These are phyloP conservation scores for Oenanthe sinensis DNA, from an alignment of 129 eudicot species.

Conservation along the genomic window DNA sequence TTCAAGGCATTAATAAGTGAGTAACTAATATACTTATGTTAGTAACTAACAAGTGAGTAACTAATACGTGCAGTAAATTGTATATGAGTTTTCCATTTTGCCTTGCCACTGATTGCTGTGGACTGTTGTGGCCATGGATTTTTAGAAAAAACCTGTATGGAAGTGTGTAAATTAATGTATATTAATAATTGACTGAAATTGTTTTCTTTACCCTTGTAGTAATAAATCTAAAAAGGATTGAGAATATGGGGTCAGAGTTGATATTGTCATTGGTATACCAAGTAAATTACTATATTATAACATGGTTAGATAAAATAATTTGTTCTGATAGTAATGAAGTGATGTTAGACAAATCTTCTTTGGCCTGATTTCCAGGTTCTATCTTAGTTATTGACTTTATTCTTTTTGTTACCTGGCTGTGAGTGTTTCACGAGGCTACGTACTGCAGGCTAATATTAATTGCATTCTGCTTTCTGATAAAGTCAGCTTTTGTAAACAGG, in stretches of 20 bases:
- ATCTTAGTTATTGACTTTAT: background rate
- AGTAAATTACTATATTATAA: background rate
- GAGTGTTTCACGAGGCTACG: background rate
- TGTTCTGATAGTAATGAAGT: too few species aligned
- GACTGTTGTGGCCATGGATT: background rate
- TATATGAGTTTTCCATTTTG: background rate
- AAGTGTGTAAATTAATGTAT: background rate
- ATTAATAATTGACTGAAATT: background rate
- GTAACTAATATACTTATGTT: background rate
- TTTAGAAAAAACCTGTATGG: background rate
- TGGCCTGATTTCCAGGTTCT: background rate
- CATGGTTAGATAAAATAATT: background rate
- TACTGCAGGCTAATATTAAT: background rate
- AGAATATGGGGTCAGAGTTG: background rate
- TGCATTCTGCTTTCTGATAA: background rate
- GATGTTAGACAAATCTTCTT: background rate
- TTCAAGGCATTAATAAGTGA: conserved; percentile 22
- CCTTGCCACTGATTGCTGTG: background rate
- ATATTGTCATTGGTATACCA: background rate
- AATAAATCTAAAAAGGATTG: background rate
- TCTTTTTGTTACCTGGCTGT: background rate
- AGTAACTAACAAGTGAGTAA: too few species aligned
- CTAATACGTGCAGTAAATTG: background rate
- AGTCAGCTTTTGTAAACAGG: background rate
- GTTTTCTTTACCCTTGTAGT: background rate